Evolutionary conservation across 2,329 filamentous ascomycete species (phyloP), one percentile per base, ranked within the genome.

Genomic region (Daldinia eschscholtzii): DNA sequence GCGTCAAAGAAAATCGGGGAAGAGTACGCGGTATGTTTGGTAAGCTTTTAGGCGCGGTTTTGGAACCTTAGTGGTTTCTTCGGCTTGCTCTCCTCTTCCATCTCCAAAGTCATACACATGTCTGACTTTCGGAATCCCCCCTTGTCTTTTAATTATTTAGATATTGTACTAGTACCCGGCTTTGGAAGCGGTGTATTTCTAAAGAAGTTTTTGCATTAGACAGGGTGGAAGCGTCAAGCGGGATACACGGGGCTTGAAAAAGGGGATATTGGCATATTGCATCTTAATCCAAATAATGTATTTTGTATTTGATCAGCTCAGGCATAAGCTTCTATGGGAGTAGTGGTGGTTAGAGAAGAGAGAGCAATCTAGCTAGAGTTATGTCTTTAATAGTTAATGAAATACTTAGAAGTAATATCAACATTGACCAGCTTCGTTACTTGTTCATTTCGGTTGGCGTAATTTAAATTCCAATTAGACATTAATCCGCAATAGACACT

Each of bases 1-100:
- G 87, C 74, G 85, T 89, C 26, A 80, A 84, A 44, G 91, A 93
- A 80, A 88, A 89, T 55, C 87, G 85, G 37, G 79, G 76, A 33
- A 82, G 89, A 72, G 90, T 94, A 28, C 84, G 91, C 64, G 92
- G 92, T 4, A 86, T 93, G 50, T 80, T 93, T 67, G 92, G 92
- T 6, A 85, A 82, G 20, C 76, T 94, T 28, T 73, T 92, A 65
- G 80, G 79, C 13, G 82, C 80, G 69, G 85, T 89, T 6, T 77
- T 89, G 67, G 77, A 80, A 53, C 61, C 75, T 28, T 78, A 63
- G 60, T n/a, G 58, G 20, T 30, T 41, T 18, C 28, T 39, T 53
- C 28, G 35, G 6, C 10, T 12, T 26, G 20, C 30, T 33, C 30
- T 39, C 35, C 12, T 39, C 35, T 15, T 35, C 33, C 13, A 20